Conservation (phyloP, 805 yeast species). For the Tetrapisispora fleetii region DNA sequence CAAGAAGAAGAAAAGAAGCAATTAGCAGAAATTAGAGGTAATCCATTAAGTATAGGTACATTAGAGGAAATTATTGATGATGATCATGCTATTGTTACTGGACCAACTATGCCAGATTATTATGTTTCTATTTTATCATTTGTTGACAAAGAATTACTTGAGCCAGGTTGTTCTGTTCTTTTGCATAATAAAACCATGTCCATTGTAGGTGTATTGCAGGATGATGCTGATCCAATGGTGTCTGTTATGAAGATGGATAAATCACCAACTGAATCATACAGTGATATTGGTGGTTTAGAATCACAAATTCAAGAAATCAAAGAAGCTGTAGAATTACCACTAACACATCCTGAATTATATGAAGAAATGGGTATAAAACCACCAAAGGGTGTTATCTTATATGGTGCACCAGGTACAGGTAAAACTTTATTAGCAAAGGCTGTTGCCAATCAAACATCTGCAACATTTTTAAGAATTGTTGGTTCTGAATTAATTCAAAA, state of each 20-base stretch:
- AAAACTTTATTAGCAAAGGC: slow-evolving; percentile 93
- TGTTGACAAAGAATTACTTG: slow-evolving; percentile 91
- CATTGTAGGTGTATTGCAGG: slow-evolving; percentile 95
- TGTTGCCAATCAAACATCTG: slow-evolving; percentile 95
- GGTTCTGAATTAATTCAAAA: slow-evolving; percentile 96
- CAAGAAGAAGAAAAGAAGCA: slow-evolving; percentile 94
- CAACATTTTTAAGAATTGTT: slow-evolving; percentile 90
- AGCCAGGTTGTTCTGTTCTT: slow-evolving; percentile 94
- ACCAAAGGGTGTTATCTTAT: slow-evolving; percentile 93
- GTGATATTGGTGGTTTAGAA: slow-evolving; percentile 96
- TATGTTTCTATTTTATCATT: slow-evolving; percentile 92
- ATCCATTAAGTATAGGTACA: slow-evolving; percentile 93
- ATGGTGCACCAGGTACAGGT: slow-evolving; percentile 98
- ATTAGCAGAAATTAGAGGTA: slow-evolving; percentile 90
- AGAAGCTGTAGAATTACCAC: slow-evolving; percentile 91
- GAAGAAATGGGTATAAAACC: slow-evolving; percentile 99
- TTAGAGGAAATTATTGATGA: slow-evolving; percentile 96
- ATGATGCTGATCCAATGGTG: slow-evolving; percentile 96
- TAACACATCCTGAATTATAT: slow-evolving; percentile 92
- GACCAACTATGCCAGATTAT: slow-evolving; percentile 93
- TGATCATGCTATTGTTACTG: slow-evolving; percentile 96
- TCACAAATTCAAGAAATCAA: slow-evolving; percentile 94
- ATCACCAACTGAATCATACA: slow-evolving; percentile 92
- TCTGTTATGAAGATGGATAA: slow-evolving; percentile 96
- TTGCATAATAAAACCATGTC: slow-evolving; percentile 93